Base-by-base conservation (phyloP, 768 basidiomycete species). In the Pilatotrama ljubarskyi region DNA sequence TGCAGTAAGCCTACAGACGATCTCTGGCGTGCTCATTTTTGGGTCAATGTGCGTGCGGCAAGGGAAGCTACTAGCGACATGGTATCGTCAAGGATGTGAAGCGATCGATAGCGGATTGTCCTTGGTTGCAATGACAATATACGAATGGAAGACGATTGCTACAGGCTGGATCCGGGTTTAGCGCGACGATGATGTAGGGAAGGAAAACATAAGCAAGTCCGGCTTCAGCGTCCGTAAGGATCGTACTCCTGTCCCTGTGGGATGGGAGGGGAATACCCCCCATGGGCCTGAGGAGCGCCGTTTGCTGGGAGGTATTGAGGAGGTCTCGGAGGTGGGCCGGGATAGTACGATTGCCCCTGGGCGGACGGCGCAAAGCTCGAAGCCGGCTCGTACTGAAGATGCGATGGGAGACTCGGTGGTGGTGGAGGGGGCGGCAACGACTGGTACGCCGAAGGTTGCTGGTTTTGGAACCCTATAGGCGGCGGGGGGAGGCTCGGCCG, bases 401-500 rank as follows among this genome's bases (percentile, higher is more conserved):
- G 66, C 22, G 59, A 61, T 0, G 64, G 68, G 58, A 66, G 42
- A 37, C 42, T 60, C 17, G 63, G 70, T 11, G 66, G 70, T 15
- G 65, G 65, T 29, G 62, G 70, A 26, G 63, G 71, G 13, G 56
- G 63, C n/a, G 55, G 68, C 46, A 68, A 47, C 13, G 62, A 59
- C 50, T 59, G 64, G 60, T 35, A 60, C 20, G 57, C 63, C 48
- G 62, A 54, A 54, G 57, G 61, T 56, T 62, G 61, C 54, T 63
- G 58, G 40, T 71, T 70, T 15, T 72, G 72, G 51, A 73, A 64
- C 18, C 71, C 66, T 36, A 73, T 64, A 18, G 77, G 75, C 0
- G 71, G 74, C 0, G 73, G 70, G 11, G 76, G 76, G 2, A 87
- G 74, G 64, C 80, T 78, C 8, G 80, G 75, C 37, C 77, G 79